Evolutionary conservation across 352 stramenopile genomes (phyloP), one percentile per base, ranked within the genome.

Genomic region (Salisapilia sapeloensis): DNA sequence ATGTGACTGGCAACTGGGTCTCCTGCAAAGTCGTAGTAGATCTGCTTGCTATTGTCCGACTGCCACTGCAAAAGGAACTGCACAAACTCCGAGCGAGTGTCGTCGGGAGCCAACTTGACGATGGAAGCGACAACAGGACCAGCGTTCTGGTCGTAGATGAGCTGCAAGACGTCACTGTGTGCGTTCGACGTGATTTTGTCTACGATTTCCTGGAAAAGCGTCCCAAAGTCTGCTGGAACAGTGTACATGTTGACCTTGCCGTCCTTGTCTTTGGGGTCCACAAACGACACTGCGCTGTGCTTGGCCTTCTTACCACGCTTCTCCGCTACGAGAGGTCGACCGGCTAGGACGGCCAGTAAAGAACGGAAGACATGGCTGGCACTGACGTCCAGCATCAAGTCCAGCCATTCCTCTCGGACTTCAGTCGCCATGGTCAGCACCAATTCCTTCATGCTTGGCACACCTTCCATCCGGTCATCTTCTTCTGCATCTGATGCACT

Each of bases 251-350:
- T 24, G 6, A 52, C 47, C 0, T 36, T 40, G 25, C 48, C 58
- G 39, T 71, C 53, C 15, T 71, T 65, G 11, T 35, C 36, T 4
- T 35, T 34, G 17, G 53, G 48, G 42, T 78, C 63, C 4, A 50
- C 56, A 25, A 82, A 84, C 8, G 56, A 60, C 14, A 81, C 46
- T 3, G 67, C 56, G 25, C 66, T 61, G 46, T 87, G 72, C 36
- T 87, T 87, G 21, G 35, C 65, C 35, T 81, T 84, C 49, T 87
- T 87, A 14, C 72, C 72, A 16, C 72, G 65, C 46, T 84, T 87
- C 40, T 87, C 69, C 3, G 56, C 38, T 14, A 78, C 59, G 2
- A 83, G 50, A 10, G 72, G 58, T 20, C 67, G 71, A 13, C 72
- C 72, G 4, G 56, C 65, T 12, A 87, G 48, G 26, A 66, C 53